Evolutionary conservation across 1,139 yeast genomes (phyloP), one percentile per base, ranked within the genome.

Genomic region (Yamadazyma kanchanaburiensis): DNA sequence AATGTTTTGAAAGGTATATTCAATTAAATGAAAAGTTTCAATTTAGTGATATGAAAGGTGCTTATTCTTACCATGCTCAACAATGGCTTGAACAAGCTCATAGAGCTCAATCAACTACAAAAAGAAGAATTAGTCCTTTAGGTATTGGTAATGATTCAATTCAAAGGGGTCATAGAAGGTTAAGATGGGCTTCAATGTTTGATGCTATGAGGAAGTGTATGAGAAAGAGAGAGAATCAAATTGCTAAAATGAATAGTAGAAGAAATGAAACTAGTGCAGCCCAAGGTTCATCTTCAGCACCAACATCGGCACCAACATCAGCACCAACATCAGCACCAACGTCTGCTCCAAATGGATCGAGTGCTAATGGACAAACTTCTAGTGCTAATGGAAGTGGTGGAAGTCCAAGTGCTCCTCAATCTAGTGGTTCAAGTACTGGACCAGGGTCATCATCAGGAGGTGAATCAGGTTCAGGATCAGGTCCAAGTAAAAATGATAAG

Each of bases 181-280:
- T 91, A 36, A 70, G 97, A 37, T 94, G 55, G 96, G 96, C 96
- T 0, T 84, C 95, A 29, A 83, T 91, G 87, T 86, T 91, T 64
- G 98, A 94, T 53, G 96, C 95, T 1, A 82, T 91, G 64, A 70
- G 96, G 35, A 89, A 88, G 57, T 70, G 83, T 40, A 87, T 89
- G 82, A 77, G 86, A 43, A 89, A 87, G 52, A 71, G 97, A 28
- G 98, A 91, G 53, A 55, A 55, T 22, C 60, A 62, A 3, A 43
- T 52, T 3, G 62, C 71, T 4, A 66, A 67, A 40, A 42, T 58
- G 29, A 55, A 51, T 30, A 59, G 57, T 28, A 51, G 65, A 33
- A 55, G 59, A 32, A 41, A 53, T 12, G 34, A 52, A 2, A 54
- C 48, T 20, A 39, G 35, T 17, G 28, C 42, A n/a, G n/a, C n/a